Percentiles rank a stretch among this genome's conserved stretches.
Evolutionary conservation across 2,329 filamentous ascomycete species (phyloP).

Genomic region (Cryphonectria nitschkei): DNA sequence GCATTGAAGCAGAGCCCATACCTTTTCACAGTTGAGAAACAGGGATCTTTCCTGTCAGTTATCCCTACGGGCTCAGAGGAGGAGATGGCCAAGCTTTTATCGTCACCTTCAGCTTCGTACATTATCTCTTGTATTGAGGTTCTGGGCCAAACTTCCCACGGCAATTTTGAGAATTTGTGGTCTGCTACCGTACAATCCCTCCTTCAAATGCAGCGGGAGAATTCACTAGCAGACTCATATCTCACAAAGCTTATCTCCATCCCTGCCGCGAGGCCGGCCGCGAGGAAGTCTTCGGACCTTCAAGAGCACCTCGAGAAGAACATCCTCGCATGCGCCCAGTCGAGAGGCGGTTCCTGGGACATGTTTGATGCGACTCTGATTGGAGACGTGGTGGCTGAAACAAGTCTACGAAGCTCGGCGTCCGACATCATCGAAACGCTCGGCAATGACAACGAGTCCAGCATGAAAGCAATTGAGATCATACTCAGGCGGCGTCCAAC

Average conservation of each 20-base stretch:
- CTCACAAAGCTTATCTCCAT: conserved; percentile 54
- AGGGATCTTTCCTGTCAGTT: conserved; percentile 45
- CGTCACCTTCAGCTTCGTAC: conserved; percentile 69
- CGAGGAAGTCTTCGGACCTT: conserved; percentile 44
- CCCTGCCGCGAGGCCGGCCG: conserved; percentile 43
- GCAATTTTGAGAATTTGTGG: conserved; percentile 49
- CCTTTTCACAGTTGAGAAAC: conserved; percentile 43
- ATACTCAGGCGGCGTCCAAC: conserved; percentile 50
- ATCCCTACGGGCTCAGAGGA: conserved; percentile 56
- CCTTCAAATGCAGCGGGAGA: conserved; percentile 39
- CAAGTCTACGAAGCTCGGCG: conserved; percentile 38
- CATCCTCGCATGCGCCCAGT: conserved; percentile 45
- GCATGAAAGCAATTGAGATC: conserved; percentile 52
- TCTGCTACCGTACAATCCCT: conserved; percentile 47
- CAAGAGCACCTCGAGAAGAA: conserved; percentile 52
- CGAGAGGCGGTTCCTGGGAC: conserved; percentile 43
- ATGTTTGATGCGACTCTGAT: conserved; percentile 54
- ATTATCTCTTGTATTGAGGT: conserved; percentile 68
- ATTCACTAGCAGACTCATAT: conserved; percentile 37
- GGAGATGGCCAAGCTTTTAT: conserved; percentile 61
- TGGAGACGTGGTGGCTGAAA: conserved; percentile 45
- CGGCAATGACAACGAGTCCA: conserved; percentile 32
- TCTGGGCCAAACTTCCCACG: conserved; percentile 47
- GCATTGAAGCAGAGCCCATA: conserved; percentile 46
- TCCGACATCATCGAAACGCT: conserved; percentile 36